phyloP scores from a whole-genome alignment of 2,329 filamentous ascomycete genomes.

The Arthrocladium fulminans region DNA sequence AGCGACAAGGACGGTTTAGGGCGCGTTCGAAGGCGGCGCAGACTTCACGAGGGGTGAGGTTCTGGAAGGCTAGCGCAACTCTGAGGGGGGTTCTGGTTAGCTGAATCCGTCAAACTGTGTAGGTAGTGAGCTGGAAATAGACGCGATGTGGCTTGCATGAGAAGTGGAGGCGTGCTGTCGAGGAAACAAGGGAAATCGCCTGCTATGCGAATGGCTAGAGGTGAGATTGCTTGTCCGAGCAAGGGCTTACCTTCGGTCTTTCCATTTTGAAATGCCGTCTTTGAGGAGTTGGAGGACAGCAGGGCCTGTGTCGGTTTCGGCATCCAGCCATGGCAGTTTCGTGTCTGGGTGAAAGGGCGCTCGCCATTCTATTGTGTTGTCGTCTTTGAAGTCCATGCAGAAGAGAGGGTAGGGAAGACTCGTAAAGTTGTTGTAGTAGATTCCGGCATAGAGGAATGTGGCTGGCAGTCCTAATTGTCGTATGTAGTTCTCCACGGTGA shows the following conservation, averaged over 20 bases:
- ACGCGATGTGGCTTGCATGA: too few relatives aligned
- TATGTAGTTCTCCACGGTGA: slow-evolving; percentile 85
- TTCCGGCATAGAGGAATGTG: slow-evolving; percentile 91
- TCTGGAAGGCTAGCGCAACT: slow-evolving; percentile 84
- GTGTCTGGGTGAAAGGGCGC: slow-evolving; percentile 87
- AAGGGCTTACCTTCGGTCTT: slow-evolving; percentile 53
- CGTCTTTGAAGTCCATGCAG: slow-evolving; percentile 78
- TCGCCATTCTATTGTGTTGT: slow-evolving; percentile 85
- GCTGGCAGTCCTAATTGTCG: slow-evolving; percentile 71
- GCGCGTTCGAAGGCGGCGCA: slow-evolving; percentile 73
- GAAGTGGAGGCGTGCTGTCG: not conserved
- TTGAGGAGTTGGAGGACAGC: slow-evolving; percentile 92
- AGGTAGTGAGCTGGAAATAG: not conserved
- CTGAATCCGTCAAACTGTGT: not conserved
- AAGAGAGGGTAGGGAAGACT: slow-evolving; percentile 86
- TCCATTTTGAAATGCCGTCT: slow-evolving; percentile 80
- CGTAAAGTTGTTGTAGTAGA: slow-evolving; percentile 99
- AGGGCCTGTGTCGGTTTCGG: slow-evolving; percentile 90
- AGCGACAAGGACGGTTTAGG: slow-evolving; percentile 66
- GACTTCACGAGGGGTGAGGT: slow-evolving; percentile 72
- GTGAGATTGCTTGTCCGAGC: not conserved
- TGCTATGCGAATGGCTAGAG: slow-evolving; percentile 1
- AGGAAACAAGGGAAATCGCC: not conserved
- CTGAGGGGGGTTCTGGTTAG: slow-evolving; percentile 37
- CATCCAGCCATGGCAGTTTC: slow-evolving; percentile 88